Base-by-base conservation (phyloP, 768 basidiomycete genomes). In the Suillus tomentosus region DNA sequence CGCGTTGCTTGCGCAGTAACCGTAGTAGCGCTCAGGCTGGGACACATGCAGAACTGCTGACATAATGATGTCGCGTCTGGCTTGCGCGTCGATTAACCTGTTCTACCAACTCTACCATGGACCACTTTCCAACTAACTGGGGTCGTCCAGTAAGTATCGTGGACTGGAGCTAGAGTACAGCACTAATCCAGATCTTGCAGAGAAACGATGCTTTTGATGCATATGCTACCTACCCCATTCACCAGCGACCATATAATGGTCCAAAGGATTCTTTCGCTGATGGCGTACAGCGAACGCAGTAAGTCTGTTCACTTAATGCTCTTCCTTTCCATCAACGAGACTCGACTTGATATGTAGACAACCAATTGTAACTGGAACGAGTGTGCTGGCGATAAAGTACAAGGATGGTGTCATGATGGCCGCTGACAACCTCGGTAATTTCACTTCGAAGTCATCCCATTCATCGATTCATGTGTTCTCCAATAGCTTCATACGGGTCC, bases 401-500 rank as follows among this genome's bases (percentile, higher is more conserved):
- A 95, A 96, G 77, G 95, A 94, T 71, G 97, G 97, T 10, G 87
- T 99, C 68, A 96, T 99, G 93, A 88, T 99, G 83, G 95, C 97
- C 37, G 95, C 97, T 43, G 97, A 99, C 82, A 98, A 91, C 72
- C 90, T 99, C 59, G 96, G 96, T 96, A 66, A 62, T 85, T 75
- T 60, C 64, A 39, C 42, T 9, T 39, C 22, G 43, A 27, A 43
- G 31, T 43, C 36, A 39, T 57, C 50, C 50, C 3, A 24, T 54
- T 5, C 45, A n/a, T 62, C 10, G 0, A 9, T 17, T 19, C n/a
- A 24, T 36, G 22, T 31, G 7, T 34, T 45, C 2, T n/a, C 9
- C 19, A 19, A 50, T 66, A 94, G 95, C 94, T 13, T 99, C 97
- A 0, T 99, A 98, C 71, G 96, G 97, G 65, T 98, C 96, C 8